Base-by-base conservation (phyloP, 768 basidiomycete species). In the Lepiota venenata region DNA sequence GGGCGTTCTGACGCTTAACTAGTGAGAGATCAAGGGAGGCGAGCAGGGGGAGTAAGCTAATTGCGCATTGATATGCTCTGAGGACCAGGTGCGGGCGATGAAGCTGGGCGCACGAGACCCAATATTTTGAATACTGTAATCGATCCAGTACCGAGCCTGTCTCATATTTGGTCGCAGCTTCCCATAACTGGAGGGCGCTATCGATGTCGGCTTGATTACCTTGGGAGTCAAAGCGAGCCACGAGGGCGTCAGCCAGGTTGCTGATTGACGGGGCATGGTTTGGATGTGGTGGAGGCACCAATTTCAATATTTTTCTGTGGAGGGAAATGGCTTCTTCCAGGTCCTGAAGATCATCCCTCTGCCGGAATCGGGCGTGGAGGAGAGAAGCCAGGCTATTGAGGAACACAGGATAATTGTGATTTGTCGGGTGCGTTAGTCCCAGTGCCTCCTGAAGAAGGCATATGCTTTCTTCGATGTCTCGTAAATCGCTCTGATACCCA, bases 341-440 rank as follows among this genome's bases (percentile, higher is more conserved):
- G 16, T 42, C 39, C 12, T 14, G 15, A 29, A 25, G 18, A 16
- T 21, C 27, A 29, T 37, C 35, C 14, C 12, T 25, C 4, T 16
- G 10, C 18, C 18, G n/a, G n/a, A n/a, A n/a, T 14, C 9, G 37
- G 18, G n/a, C n/a, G n/a, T n/a, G n/a, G n/a, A n/a, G n/a, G n/a
- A n/a, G n/a, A n/a, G n/a, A n/a, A n/a, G n/a, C 60, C 16, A 61
- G 55, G 39, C 47, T 49, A 11, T 47, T 51, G 11, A 61, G 58
- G 15, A 48, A 50, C 9, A 12, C 29, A 10, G 18, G 36, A 11
- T 25, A 50, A 47, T 49, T 16, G 12, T 39, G 29, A 51, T 58
- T 56, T 12, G 44, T 27, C 14, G 48, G 21, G 36, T 55, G 41
- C 6, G 15, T 27, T 4, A 56, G n/a, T 18, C 12, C 20, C 27